Evolutionary conservation across 495 filamentous ascomycete species (phyloP).

Genomic region (Glutinoglossum americanum): DNA sequence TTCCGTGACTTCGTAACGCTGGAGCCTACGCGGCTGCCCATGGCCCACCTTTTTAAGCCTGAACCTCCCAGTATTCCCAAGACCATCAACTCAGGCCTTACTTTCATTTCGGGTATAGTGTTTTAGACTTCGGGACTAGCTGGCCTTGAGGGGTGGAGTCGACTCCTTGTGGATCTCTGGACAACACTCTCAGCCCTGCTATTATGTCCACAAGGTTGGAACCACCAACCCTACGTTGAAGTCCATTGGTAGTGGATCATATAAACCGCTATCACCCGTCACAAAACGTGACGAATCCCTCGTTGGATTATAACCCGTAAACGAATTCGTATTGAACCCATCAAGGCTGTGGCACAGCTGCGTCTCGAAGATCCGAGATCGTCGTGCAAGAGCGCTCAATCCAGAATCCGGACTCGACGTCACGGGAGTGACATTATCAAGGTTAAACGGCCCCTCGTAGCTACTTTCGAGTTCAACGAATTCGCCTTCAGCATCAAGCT

Average conservation of each 20-base stretch:
- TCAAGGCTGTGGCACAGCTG: neutral
- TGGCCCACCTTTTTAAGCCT: neutral
- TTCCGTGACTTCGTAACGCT: neutral
- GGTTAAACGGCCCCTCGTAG: neutral
- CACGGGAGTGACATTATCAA: neutral
- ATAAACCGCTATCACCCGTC: slow-evolving; percentile 14
- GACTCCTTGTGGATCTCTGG: neutral
- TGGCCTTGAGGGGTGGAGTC: slow-evolving; percentile 4
- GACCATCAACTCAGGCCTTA: slow-evolving; percentile 9
- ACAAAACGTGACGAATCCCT: slow-evolving; percentile 23
- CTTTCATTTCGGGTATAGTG: slow-evolving; percentile 14
- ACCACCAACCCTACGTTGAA: slow-evolving; percentile 33
- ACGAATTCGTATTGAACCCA: neutral
- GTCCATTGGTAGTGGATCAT: slow-evolving; percentile 6
- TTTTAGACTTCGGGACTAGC: slow-evolving; percentile 18
- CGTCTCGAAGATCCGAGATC: neutral
- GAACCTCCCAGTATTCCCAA: slow-evolving; percentile 9
- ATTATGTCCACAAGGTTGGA: slow-evolving; percentile 16
- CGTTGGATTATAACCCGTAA: slow-evolving; percentile 14
- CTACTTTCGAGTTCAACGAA: neutral
- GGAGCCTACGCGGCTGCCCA: neutral
- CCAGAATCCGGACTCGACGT: neutral
- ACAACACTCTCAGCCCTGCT: slow-evolving; percentile 1
- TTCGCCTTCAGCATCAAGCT: slow-evolving; percentile 14
- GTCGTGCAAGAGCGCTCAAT: neutral